Conservation (phyloP, 768 basidiomycete species). For the Lactarius pseudohatsudake region DNA sequence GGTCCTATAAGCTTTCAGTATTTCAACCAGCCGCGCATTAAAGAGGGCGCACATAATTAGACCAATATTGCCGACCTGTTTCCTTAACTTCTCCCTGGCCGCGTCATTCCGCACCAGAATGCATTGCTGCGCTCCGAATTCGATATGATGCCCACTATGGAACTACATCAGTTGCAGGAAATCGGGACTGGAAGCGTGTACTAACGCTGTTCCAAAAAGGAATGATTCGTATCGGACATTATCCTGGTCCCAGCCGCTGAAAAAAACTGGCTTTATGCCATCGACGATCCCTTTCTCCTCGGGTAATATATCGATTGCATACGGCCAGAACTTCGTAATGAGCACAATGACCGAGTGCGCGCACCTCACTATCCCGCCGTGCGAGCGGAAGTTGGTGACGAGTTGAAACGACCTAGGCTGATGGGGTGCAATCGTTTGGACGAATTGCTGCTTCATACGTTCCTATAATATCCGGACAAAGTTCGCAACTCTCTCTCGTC, state of each 20-base stretch:
- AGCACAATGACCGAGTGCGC: constrained; percentile 37
- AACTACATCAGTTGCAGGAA: constrained; percentile 10
- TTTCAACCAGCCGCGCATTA: not conserved
- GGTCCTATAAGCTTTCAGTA: constrained; percentile 36
- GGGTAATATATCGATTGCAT: constrained; percentile 36
- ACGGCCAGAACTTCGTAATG: constrained; percentile 35
- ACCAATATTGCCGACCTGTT: constrained; percentile 34
- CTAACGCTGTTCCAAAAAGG: constrained; percentile 36
- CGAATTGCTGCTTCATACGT: constrained; percentile 7
- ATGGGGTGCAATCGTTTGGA: not conserved
- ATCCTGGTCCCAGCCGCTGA: constrained; percentile 33
- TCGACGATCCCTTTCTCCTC: constrained; percentile 37
- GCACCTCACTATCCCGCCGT: constrained; percentile 38
- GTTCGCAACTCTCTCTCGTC: not conserved
- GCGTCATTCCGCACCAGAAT: constrained; percentile 39
- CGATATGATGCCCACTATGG: constrained; percentile 28
- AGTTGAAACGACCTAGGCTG: constrained; percentile 36
- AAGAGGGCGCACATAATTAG: constrained; percentile 22
- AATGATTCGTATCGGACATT: constrained; percentile 38
- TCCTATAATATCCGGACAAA: not conserved
- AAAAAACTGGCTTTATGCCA: constrained; percentile 35
- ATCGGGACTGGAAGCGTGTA: not conserved
- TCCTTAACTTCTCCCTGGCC: constrained; percentile 33
- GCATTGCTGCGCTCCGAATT: constrained; percentile 36
- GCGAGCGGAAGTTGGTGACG: constrained; percentile 38